Evolutionary conservation across 2,329 filamentous ascomycete genomes (phyloP).

Genomic region (Ambrosiella beaveri): DNA sequence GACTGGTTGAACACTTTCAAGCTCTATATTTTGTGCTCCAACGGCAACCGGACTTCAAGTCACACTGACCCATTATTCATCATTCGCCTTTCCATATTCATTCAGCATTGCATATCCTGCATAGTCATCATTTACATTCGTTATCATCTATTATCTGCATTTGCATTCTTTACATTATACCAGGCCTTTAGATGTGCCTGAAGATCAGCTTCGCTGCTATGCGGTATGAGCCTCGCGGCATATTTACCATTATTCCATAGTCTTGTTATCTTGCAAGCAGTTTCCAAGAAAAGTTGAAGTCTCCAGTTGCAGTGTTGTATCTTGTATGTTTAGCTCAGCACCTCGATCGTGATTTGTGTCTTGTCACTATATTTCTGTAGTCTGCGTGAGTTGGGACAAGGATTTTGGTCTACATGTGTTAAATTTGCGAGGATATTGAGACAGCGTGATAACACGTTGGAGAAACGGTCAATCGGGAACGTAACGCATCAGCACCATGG

Average conservation of each 20-base stretch:
- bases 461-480: background rate
- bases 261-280: background rate
- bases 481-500: background rate
- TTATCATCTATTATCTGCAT: background rate
- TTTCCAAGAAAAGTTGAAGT: background rate
- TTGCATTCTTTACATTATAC: background rate
- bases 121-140: background rate
- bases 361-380: background rate
- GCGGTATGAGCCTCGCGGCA: background rate
- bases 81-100: background rate
- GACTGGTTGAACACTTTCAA: background rate
- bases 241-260: background rate
- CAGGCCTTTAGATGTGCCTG: background rate
- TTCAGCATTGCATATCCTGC: background rate
- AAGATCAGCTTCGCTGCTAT: background rate
- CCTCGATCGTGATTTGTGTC: background rate
- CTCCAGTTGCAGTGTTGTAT: background rate
- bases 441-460: background rate
- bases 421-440: background rate
- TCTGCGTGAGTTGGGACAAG: background rate
- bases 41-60: background rate
- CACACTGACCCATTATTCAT: background rate
- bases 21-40: background rate
- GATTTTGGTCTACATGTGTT: background rate
- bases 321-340: background rate